Base-by-base conservation (phyloP, 2,329 filamentous ascomycete species). In the Emydomyces testavorans region DNA sequence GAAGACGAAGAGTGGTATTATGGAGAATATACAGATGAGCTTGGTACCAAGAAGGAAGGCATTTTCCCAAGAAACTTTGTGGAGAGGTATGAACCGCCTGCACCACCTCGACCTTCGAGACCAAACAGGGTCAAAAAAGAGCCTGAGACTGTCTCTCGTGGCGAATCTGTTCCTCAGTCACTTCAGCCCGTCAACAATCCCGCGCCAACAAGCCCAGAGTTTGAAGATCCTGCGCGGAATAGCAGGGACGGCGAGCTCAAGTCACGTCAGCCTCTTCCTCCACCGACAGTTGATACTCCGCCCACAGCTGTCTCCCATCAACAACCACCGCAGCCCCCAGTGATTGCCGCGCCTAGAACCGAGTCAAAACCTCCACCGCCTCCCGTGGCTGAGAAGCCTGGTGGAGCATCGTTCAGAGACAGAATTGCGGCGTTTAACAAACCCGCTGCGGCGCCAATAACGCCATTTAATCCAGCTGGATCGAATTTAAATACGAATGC, bases 341-440 rank as follows among this genome's bases (percentile, higher is more conserved):
- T 60, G 46, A 65, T 68, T 48, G 59, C 62, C 41, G 55, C 64
- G 26, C 60, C 69, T 37, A 69, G 71, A 49, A 60, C 69, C 34
- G 60, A 65, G 15, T 62, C 74, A 2, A 79, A 78, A 51, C 73
- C 80, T 18, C 82, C 85, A 32, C 83, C 86, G 10, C 75, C 77
- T 15, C 65, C 71, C 21, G 71, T 79, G 10, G 73, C 73, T 10
- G 85, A 87, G 57, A 94, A 94, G 64, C 86, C 88, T 23, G 64
- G 66, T 8, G 74, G 71, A 38, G 85, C 78, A 60, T 87, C 92
- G 1, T 96, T 98, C 71, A 89, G 79, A 62, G 92, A 96, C 67
- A 85, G 92, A 53, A 94, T 98, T 62, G 92, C 92, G 28, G 90
- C 92, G 37, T 98, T 98, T 71, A 98, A 98, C 67, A 92, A 90